These are phyloP conservation scores for Pseudocercospora fuligena DNA, from an alignment of 2,329 filamentous ascomycete genomes.

Conservation along the genomic window DNA sequence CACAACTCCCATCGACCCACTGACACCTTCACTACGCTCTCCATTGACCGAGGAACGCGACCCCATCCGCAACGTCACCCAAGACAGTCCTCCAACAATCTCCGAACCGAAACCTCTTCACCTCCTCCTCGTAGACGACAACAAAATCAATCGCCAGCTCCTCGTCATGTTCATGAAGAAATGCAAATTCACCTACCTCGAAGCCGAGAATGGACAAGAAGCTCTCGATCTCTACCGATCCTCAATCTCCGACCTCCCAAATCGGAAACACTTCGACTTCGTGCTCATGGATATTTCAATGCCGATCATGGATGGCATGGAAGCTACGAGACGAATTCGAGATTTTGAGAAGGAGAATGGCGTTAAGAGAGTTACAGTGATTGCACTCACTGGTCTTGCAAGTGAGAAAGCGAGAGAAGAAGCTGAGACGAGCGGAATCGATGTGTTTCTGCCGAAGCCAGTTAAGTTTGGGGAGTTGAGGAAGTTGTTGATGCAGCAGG, in stretches of 20 bases:
- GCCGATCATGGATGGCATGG: conserved; percentile 44
- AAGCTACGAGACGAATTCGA: conserved; percentile 38
- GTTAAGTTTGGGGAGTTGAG: conserved; percentile 35
- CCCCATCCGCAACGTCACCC: neutral
- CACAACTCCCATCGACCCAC: conserved; percentile 22
- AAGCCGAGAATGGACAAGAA: conserved; percentile 54
- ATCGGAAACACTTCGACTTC: conserved; percentile 33
- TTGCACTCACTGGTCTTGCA: conserved; percentile 39
- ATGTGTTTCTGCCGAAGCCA: conserved; percentile 42
- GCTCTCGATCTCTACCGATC: conserved; percentile 43
- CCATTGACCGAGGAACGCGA: conserved; percentile 7
- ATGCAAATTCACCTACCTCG: conserved; percentile 45
- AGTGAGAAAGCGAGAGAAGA: conserved; percentile 36
- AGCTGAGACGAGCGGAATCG: conserved; percentile 34
- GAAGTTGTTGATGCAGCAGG: conserved; percentile 24
- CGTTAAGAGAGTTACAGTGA: conserved; percentile 25
- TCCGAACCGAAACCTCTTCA: conserved; percentile 16
- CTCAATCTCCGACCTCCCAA: neutral
- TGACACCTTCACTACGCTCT: conserved; percentile 23
- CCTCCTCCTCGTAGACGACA: conserved; percentile 42
- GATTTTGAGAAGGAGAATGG: conserved; percentile 32
- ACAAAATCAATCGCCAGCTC: conserved; percentile 40
- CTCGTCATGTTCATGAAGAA: conserved; percentile 34
- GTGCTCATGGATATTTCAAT: conserved; percentile 56
- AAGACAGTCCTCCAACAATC: too few relatives aligned